Evolutionary conservation across 2,329 filamentous ascomycete genomes (phyloP).

Genomic region (Monilinia vaccinii-corymbosi): DNA sequence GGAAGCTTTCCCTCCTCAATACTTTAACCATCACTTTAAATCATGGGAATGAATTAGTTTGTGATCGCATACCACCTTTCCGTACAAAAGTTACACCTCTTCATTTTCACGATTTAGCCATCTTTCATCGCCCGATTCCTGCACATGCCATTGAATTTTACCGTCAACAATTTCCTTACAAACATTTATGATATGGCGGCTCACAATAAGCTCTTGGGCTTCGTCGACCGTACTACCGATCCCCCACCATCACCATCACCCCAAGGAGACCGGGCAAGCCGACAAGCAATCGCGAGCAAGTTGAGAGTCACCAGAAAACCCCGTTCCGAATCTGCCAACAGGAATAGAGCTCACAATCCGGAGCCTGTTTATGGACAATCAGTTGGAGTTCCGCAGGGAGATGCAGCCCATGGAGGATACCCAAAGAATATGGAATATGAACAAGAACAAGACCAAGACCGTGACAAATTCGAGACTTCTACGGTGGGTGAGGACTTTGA

Average conservation of each 20-base stretch:
- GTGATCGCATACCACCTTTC: not conserved
- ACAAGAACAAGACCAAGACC: not conserved
- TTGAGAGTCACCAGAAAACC: not conserved
- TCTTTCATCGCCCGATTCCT: too few species aligned
- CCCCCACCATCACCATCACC: not conserved
- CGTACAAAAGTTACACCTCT: not conserved
- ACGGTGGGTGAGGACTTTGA: slow-evolving; percentile 2
- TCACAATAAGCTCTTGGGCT: not conserved
- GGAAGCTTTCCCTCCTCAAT: not conserved
- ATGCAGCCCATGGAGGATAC: not conserved
- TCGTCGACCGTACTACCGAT: not conserved
- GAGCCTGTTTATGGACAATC: not conserved
- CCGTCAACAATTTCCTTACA: not conserved
- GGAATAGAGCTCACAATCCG: not conserved
- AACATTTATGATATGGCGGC: not conserved
- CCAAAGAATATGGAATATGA: not conserved
- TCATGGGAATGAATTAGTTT: not conserved
- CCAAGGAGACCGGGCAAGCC: not conserved
- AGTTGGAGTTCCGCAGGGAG: not conserved
- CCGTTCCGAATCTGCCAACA: not conserved
- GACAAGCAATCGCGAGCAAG: not conserved
- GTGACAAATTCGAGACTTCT: not conserved
- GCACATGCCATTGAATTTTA: slow-evolving; percentile 1
- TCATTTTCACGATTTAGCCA: not conserved
- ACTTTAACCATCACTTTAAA: not conserved